Conservation (phyloP, 2,329 filamentous ascomycete species). For the Eutypa lata region DNA sequence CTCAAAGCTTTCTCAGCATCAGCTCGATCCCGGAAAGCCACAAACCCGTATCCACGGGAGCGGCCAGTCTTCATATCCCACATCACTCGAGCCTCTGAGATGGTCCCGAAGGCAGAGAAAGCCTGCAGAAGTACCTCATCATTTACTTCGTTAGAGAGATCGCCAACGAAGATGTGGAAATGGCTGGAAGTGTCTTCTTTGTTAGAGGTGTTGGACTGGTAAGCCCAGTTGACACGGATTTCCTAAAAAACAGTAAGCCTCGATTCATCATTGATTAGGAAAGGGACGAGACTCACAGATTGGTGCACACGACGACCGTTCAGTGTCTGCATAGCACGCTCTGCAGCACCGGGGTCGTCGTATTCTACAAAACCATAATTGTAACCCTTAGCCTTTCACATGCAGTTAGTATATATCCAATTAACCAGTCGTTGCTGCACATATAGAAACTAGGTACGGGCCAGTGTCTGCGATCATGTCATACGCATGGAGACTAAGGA, state of each 20-base stretch:
- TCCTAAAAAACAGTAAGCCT: constrained; percentile 56
- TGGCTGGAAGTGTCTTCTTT: constrained; percentile 98
- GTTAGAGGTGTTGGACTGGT: constrained; percentile 88
- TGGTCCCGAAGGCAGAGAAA: constrained; percentile 91
- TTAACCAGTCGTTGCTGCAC: background rate
- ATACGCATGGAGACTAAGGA: background rate
- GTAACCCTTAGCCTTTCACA: constrained; percentile 80
- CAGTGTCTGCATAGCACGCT: constrained; percentile 94
- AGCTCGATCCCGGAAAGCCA: constrained; percentile 88
- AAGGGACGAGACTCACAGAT: constrained; percentile 59
- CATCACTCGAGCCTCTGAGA: constrained; percentile 98
- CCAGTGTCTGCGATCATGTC: background rate
- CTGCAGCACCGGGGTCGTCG: constrained; percentile 93
- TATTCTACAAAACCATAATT: constrained; percentile 99
- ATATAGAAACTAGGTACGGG: background rate
- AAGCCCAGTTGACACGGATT: constrained; percentile 99
- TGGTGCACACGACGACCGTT: constrained; percentile 96
- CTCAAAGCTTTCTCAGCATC: constrained; percentile 95
- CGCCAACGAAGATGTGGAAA: constrained; percentile 98
- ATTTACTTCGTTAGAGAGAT: constrained; percentile 97
- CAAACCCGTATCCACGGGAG: constrained; percentile 95
- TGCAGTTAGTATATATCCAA: background rate
- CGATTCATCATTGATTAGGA: background rate
- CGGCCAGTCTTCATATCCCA: constrained; percentile 99
- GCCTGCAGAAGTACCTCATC: constrained; percentile 91